Evolutionary conservation across 192 early-diverging fungal species (phyloP), one percentile per base, ranked within the genome.

Genomic region (Piromyces finnis): DNA sequence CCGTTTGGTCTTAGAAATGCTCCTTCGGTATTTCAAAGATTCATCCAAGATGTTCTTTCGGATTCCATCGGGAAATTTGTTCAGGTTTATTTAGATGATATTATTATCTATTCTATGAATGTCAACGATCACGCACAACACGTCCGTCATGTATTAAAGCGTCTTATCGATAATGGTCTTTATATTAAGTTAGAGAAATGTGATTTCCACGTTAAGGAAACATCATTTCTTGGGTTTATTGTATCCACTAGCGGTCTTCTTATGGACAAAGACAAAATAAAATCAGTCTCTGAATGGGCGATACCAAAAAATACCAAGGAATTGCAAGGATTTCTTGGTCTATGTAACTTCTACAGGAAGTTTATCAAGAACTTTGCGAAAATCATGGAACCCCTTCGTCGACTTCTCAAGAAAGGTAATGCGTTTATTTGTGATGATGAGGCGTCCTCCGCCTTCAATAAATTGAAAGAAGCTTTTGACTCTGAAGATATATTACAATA

Each of bases 111-210:
- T 30, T 87, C 86, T n/a, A 17, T n/a, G n/a, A 29, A 39, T 1
- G 37, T 27, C 11, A 26, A 82, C 1, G 80, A 82, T 13, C 84
- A 86, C 32, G 0, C n/a, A 3, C 0, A 29, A 2, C 79, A 85
- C 32, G 79, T 86, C 1, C 28, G 77, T 5, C 2, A 16, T 1
- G 82, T 87, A 3, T 81, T 88, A 29, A 2, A 82, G 15, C 29
- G 35, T 41, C 81, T 88, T 22, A 29, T 77, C 5, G 80, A 87
- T 13, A 77, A 83, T 77, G 78, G 77, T 35, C 77, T 88, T 16
- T 81, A 81, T n/a, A 30, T 83, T n/a, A 88, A 88, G 37, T 83
- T 82, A 15, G 81, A 81, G 28, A 88, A 88, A 51, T 86, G 86
- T 78, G 22, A 79, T 17, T 87, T 83, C 77, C 32, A 35, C 12